These are phyloP conservation scores for Colletotrichum orchidophilum DNA, from an alignment of 2,329 filamentous ascomycete genomes.

Conservation along the genomic window DNA sequence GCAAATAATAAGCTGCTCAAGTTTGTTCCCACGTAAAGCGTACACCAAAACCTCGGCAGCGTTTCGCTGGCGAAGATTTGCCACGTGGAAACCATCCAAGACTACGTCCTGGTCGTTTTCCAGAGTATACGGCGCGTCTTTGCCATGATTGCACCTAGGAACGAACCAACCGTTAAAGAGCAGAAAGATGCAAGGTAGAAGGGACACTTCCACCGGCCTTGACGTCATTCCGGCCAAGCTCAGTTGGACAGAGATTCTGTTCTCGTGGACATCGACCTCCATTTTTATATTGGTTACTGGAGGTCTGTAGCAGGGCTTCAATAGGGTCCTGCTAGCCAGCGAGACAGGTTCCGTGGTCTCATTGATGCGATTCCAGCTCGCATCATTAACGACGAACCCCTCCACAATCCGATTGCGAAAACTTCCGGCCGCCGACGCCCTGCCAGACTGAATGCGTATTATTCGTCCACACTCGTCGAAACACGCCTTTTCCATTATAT, in stretches of 20 bases:
- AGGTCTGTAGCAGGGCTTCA: not conserved
- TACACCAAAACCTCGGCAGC: not conserved
- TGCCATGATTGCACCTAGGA: not conserved
- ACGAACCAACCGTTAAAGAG: not conserved
- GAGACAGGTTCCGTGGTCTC: not conserved
- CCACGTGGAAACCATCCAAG: not conserved
- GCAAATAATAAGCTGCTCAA: not conserved
- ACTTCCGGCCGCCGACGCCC: not conserved
- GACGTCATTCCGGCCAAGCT: fast-evolving
- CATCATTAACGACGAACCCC: not conserved
- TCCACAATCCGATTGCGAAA: not conserved
- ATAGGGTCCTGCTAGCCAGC: not conserved
- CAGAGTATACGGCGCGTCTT: not conserved
- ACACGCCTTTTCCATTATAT: not conserved
- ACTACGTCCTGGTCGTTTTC: not conserved
- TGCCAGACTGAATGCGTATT: not conserved
- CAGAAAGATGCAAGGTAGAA: fast-evolving
- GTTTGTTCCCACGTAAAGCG: not conserved
- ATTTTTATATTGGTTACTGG: not conserved
- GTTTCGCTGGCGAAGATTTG: fast-evolving
- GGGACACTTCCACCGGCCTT: fast-evolving
- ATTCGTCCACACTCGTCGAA: not conserved
- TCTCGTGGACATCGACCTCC: not conserved
- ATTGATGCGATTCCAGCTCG: too few relatives aligned
- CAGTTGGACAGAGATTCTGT: fast-evolving